Percentiles rank a stretch among this genome's conserved stretches.
phyloP scores from a whole-genome alignment of 139 green algal species.

The Raphidocelis subcapitata region DNA sequence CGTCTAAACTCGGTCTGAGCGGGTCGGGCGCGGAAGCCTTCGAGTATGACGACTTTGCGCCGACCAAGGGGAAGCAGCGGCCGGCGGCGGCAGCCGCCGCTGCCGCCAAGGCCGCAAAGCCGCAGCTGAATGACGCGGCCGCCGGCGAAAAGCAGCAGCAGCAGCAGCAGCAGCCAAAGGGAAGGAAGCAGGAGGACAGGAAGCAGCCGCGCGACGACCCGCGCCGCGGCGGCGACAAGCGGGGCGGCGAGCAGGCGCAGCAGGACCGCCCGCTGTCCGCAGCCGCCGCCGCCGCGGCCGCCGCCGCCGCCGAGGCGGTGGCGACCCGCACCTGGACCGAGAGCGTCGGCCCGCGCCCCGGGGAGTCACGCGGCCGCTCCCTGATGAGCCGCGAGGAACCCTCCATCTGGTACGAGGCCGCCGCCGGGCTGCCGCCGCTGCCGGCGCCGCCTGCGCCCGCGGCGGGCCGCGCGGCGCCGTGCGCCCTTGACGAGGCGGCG shows the following conservation, averaged over 20 bases:
- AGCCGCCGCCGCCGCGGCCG: neutral
- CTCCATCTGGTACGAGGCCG: constrained; percentile 63
- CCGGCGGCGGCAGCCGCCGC: neutral
- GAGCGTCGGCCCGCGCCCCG: constrained; percentile 57
- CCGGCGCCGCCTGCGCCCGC: neutral
- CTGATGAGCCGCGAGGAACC: constrained; percentile 60
- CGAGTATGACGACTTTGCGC: constrained; percentile 77
- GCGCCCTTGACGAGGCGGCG: constrained; percentile 21
- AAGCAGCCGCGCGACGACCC: neutral
- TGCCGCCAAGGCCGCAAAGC: constrained; percentile 1
- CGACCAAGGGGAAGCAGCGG: constrained; percentile 27
- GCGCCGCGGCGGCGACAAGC: neutral
- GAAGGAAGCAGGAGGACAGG: neutral
- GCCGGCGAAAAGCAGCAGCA: neutral
- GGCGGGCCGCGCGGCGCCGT: neutral
- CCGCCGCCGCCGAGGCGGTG: constrained; percentile 3
- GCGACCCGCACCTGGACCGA: constrained; percentile 50
- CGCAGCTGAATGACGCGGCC: neutral
- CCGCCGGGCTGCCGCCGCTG: constrained; percentile 40
- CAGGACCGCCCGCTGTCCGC: neutral
- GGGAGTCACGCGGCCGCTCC: constrained; percentile 36
- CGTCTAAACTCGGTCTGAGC: constrained; percentile 54
- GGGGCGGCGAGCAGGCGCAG: constrained; percentile 14
- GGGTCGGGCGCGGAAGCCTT: constrained; percentile 24
- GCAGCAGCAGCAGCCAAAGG: constrained; percentile 1